These are phyloP conservation scores for Saturnispora dispora DNA, from an alignment of 805 yeast genomes.

Conservation along the genomic window DNA sequence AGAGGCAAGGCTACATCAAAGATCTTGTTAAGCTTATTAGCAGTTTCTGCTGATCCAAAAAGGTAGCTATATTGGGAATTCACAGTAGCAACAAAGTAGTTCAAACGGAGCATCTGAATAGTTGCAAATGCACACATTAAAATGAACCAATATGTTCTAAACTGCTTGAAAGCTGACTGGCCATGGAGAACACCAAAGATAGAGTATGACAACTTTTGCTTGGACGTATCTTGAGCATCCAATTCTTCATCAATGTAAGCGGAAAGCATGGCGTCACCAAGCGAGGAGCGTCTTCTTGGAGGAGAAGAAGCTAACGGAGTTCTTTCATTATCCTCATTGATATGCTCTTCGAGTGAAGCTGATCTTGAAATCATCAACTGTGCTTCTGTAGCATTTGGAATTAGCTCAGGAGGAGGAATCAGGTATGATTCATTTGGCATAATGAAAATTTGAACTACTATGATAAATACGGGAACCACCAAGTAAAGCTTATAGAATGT, in stretches of 20 bases:
- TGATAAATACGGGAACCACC: conserved; percentile 41
- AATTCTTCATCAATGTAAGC: conserved; percentile 46
- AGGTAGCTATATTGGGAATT: conserved; percentile 45
- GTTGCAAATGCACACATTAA: conserved; percentile 43
- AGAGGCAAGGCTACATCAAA: conserved; percentile 48
- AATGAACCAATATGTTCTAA: conserved; percentile 44
- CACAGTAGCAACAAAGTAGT: conserved; percentile 51
- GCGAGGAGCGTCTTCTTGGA: conserved; percentile 33
- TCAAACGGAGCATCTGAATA: conserved; percentile 47
- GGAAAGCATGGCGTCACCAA: conserved; percentile 48
- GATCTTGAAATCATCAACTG: conserved; percentile 23
- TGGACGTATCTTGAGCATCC: conserved; percentile 21
- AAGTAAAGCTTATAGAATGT: conserved; percentile 40
- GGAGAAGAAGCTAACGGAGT: conserved; percentile 14
- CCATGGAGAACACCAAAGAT: conserved; percentile 50
- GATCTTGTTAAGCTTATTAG: conserved; percentile 35
- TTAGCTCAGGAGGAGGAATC: conserved; percentile 30
- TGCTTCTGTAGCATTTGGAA: conserved; percentile 25
- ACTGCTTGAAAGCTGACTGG: conserved; percentile 38
- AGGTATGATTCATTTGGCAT: conserved; percentile 46
- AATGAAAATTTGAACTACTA: conserved; percentile 34
- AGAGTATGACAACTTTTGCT: conserved; percentile 30
- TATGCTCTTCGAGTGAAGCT: conserved; percentile 19
- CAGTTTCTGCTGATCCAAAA: conserved; percentile 30
- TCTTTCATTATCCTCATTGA: conserved; percentile 15